phyloP scores from a whole-genome alignment of 2,329 filamentous ascomycete genomes.

The Bipolaris bicolor region DNA sequence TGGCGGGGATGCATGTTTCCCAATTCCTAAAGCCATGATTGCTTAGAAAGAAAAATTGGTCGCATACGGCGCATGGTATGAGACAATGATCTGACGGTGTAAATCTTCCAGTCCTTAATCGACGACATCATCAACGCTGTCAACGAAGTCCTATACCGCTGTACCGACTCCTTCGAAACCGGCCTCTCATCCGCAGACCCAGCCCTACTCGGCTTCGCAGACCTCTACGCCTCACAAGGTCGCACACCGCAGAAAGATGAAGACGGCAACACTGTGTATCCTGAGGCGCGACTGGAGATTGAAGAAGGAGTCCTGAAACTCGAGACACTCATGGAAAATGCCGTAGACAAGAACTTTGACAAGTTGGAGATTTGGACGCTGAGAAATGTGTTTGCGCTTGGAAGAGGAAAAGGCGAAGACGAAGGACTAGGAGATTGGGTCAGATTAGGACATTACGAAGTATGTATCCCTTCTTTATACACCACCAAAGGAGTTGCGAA shows the following conservation, averaged over 20 bases:
- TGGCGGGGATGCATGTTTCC: too few species aligned
- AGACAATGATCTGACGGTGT: too few species aligned
- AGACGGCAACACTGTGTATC: conserved; percentile 53
- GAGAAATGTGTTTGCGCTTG: conserved; percentile 68
- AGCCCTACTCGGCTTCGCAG: conserved; percentile 77
- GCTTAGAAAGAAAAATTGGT: too few species aligned
- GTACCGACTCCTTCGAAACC: conserved; percentile 84
- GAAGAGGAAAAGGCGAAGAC: conserved; percentile 63
- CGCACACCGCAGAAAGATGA: conserved; percentile 52
- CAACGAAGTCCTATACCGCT: conserved; percentile 90
- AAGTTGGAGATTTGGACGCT: conserved; percentile 77
- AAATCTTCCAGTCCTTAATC: conserved; percentile 72
- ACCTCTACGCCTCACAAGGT: conserved; percentile 54
- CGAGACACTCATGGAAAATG: conserved; percentile 57
- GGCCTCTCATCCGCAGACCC: conserved; percentile 78
- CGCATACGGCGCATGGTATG: neutral
- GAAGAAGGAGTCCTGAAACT: conserved; percentile 72
- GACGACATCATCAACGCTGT: conserved; percentile 98
- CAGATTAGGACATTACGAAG: conserved; percentile 83
- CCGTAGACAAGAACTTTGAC: conserved; percentile 59
- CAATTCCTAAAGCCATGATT: neutral
- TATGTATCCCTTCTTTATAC: conserved; percentile 35
- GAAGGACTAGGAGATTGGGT: conserved; percentile 71
- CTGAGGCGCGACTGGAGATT: conserved; percentile 71
- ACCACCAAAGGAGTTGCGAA: too few species aligned